Evolutionary conservation across 192 early-diverging fungal species (phyloP).

Genomic region (Coemansia sp.): DNA sequence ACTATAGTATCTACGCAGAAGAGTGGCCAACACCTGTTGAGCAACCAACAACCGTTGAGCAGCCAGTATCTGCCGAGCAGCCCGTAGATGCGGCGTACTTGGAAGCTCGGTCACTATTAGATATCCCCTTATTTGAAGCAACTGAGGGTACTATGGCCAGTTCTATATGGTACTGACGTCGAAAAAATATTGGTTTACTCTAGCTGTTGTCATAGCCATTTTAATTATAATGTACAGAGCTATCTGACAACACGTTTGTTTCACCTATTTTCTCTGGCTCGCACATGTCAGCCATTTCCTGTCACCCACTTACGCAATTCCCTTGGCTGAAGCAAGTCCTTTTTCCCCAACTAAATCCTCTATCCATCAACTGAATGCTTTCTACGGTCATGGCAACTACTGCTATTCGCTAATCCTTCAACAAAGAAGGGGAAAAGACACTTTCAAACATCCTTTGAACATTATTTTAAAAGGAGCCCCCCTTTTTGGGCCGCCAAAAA

Average conservation of each 20-base stretch:
- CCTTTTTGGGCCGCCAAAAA: too few relatives aligned
- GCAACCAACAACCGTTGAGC: background rate
- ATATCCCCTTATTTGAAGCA: background rate
- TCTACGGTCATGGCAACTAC: too few relatives aligned
- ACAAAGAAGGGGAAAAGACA: too few relatives aligned
- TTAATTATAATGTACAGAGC: background rate
- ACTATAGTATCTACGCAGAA: background rate
- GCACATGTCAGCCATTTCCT: too few relatives aligned
- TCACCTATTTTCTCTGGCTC: background rate
- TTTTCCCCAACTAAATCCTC: too few relatives aligned
- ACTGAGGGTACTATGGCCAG: background rate
- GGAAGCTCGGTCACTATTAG: background rate
- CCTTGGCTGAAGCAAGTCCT: too few relatives aligned
- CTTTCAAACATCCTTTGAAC: too few relatives aligned
- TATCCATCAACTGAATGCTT: too few relatives aligned
- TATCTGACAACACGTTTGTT: background rate
- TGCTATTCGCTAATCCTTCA: too few relatives aligned
- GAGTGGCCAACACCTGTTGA: background rate
- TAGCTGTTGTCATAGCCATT: background rate
- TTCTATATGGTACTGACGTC: background rate
- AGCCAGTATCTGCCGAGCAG: background rate
- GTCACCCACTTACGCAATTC: too few relatives aligned
- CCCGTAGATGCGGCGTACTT: background rate
- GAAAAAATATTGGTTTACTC: background rate
- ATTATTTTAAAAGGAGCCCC: too few relatives aligned